Evolutionary conservation across 164 flowering plant genomes (phyloP).

Genomic region (Cinnamomum chago): DNA sequence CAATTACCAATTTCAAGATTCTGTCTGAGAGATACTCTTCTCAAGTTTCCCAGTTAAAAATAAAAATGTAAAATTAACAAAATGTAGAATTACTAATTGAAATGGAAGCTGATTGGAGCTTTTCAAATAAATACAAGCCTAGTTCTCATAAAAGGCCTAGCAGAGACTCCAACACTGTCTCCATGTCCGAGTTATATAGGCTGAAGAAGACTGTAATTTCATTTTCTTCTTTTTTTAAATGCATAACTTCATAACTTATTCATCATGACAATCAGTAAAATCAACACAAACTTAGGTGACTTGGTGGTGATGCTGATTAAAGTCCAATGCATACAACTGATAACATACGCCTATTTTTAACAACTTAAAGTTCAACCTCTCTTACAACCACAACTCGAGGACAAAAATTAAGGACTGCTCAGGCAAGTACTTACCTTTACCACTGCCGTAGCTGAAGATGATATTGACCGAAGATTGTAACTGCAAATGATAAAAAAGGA

Average conservation of each 20-base stretch:
- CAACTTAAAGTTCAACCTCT: not conserved
- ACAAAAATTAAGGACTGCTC: not conserved
- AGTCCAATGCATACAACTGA: not conserved
- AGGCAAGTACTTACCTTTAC: slow-evolving; percentile 53
- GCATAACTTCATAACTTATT: not conserved
- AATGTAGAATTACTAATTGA: not conserved
- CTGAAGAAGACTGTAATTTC: not conserved
- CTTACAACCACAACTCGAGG: not conserved
- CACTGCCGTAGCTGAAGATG: slow-evolving; percentile 88
- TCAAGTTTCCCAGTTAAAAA: too few species aligned
- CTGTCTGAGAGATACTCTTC: too few species aligned
- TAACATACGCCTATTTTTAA: not conserved
- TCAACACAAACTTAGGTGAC: not conserved
- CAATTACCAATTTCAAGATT: too few species aligned
- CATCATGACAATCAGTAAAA: not conserved
- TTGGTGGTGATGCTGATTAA: not conserved
- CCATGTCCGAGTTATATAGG: not conserved
- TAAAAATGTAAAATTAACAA: not conserved
- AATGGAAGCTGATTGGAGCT: not conserved
- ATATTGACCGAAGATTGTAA: slow-evolving; percentile 92
- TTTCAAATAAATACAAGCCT: not conserved
- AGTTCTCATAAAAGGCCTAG: not conserved
- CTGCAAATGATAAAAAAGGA: slow-evolving; percentile 35
- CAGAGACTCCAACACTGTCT: not conserved
- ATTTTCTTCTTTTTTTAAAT: too few species aligned